Conservation (phyloP, 139 green algal species). For the Tetratostichococcus sp. region DNA sequence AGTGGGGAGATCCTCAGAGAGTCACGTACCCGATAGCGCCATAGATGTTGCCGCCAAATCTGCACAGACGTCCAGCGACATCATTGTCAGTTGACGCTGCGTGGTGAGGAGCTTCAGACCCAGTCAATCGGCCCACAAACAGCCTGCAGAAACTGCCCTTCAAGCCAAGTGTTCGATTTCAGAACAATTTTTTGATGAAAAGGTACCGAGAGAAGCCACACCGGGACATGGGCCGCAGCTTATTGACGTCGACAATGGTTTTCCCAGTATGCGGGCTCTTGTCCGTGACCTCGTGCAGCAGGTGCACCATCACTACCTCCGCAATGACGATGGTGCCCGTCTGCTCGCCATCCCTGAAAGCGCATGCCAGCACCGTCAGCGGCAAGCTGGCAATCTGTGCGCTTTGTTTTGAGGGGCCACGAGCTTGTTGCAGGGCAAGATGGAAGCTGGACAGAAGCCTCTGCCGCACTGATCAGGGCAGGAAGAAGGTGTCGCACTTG, state of each 20-base stretch:
- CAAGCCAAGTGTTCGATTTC: too few relatives aligned
- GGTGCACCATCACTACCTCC: conserved; percentile 81
- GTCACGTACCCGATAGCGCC: too few relatives aligned
- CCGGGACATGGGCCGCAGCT: conserved; percentile 31
- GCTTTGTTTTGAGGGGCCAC: too few relatives aligned
- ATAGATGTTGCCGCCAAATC: conserved; percentile 79
- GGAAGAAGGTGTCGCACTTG: conserved; percentile 24
- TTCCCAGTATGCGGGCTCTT: conserved; percentile 45
- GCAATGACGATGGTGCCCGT: conserved; percentile 73
- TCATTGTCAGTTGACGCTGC: too few relatives aligned
- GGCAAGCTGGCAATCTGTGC: too few relatives aligned
- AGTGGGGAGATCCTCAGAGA: too few relatives aligned
- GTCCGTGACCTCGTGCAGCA: conserved; percentile 60
- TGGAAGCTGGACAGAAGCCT: not conserved
- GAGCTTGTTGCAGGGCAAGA: not conserved
- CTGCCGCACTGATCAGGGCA: not conserved
- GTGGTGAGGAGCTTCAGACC: too few relatives aligned
- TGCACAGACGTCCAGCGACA: conserved; percentile 43
- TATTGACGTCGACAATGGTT: conserved; percentile 60
- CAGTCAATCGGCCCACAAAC: too few relatives aligned
- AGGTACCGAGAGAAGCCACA: not conserved
- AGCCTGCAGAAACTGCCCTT: conserved; percentile 54
- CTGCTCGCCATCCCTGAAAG: conserved; percentile 24
- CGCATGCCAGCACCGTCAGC: too few relatives aligned
- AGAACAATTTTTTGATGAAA: conserved; percentile 13